Percentiles rank a stretch among this genome's conserved stretches.
Conservation (phyloP, 2,329 filamentous ascomycete species). For the Nemania bipapillata region DNA sequence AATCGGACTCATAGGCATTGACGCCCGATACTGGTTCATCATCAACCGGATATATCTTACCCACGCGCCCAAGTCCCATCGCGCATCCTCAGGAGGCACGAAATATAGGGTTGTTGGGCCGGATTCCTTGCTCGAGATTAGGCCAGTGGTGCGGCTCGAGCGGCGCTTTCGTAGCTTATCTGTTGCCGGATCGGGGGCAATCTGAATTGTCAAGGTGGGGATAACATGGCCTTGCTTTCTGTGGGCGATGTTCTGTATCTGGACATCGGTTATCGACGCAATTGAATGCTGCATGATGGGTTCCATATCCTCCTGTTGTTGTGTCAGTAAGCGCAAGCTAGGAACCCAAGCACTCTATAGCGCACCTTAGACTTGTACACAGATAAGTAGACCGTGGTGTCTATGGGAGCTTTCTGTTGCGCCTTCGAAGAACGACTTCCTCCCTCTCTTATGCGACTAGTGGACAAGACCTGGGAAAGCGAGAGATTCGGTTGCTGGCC, state of each 20-base stretch:
- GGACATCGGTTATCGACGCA: constrained; percentile 65
- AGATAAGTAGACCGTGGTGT: constrained; percentile 61
- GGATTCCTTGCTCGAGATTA: constrained; percentile 64
- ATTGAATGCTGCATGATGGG: constrained; percentile 65
- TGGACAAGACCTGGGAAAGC: constrained; percentile 56
- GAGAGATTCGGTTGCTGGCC: constrained; percentile 51
- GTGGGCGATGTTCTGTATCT: constrained; percentile 68
- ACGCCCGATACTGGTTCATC: constrained; percentile 57
- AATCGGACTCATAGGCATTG: constrained; percentile 63
- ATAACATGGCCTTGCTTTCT: constrained; percentile 70
- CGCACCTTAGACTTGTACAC: constrained; percentile 68
- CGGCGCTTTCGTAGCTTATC: constrained; percentile 72
- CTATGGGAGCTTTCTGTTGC: constrained; percentile 51
- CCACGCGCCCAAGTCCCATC: constrained; percentile 69
- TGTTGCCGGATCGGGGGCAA: constrained; percentile 62
- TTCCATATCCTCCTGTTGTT: constrained; percentile 63
- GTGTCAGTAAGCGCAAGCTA: constrained; percentile 35
- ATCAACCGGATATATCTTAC: constrained; percentile 61
- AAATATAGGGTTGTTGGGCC: constrained; percentile 66
- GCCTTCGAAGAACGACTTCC: constrained; percentile 54
- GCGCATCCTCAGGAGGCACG: constrained; percentile 64
- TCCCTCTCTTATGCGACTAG: constrained; percentile 54
- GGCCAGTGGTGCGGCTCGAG: constrained; percentile 70
- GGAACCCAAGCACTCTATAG: constrained; percentile 19
- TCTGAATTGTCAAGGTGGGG: constrained; percentile 68